Evolutionary conservation across 1,284 basidiomycete species (phyloP), one percentile per base, ranked within the genome.

Genomic region (Puccinia brachypodii): DNA sequence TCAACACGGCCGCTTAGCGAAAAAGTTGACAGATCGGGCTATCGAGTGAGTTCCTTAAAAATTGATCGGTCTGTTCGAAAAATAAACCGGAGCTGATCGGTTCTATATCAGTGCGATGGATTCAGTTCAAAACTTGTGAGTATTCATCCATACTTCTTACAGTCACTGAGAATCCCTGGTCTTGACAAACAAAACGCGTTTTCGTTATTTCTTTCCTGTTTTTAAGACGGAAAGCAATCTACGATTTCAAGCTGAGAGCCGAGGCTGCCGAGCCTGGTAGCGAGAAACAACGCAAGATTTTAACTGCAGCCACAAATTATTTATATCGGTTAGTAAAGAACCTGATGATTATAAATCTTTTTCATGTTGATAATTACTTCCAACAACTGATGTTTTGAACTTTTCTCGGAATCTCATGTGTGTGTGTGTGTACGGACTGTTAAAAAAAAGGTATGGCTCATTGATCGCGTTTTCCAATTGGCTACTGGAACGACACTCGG

Each of bases 401-500:
- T 36, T 7, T 36, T 33, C 36, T 66, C 22, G 6, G 7, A 19
- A 40, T 28, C 40, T 47, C 33, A n/a, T 62, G 31, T 2, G n/a
- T n/a, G 50, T 25, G 2, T 25, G 25, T 33, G 60, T 14, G 66
- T 9, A n/a, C 8, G 68, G 28, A 25, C 31, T 53, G 92, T 91
- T 83, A 91, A 90, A 87, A 94, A 92, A 82, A 50, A 76, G 75
- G 19, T 97, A 98, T 85, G 95, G 94, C 0, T 92, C 94, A 8
- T 88, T 98, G 68, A 97, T 99, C 84, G 94, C 95, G 8, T 94
- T 99, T 83, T 93, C 97, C 38, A 96, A 97, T 87, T 99, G 97
- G 87, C 88, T 99, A 84, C 91, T 99, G 78, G 96, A 98, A 87
- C 86, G 87, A 31, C 72, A 74, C 14, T 16, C 60, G 31, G 72